phyloP scores from a whole-genome alignment of 495 filamentous ascomycete genomes.

The Lepraria neglecta region DNA sequence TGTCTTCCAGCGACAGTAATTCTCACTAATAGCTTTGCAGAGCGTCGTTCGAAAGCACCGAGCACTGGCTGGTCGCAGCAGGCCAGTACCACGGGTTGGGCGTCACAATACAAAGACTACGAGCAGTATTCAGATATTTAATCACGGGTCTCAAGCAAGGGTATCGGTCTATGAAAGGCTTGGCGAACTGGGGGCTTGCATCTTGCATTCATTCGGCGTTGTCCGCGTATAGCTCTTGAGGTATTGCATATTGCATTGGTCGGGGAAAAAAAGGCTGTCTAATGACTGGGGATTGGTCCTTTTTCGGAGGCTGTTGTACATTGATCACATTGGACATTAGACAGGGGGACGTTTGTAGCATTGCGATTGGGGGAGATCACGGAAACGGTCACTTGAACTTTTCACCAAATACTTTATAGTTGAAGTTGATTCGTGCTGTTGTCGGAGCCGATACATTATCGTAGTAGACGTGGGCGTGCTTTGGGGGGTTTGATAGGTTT shows the following conservation, averaged over 20 bases:
- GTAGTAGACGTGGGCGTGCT: background rate
- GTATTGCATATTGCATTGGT: slow-evolving; percentile 3
- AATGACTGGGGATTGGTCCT: background rate
- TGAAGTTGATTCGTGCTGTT: slow-evolving; percentile 2
- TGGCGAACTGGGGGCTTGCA: background rate
- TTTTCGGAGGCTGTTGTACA: slow-evolving; percentile 6
- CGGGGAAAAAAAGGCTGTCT: background rate
- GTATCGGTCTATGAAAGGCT: background rate
- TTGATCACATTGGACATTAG: background rate
- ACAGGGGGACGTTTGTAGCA: background rate
- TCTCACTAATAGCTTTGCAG: slow-evolving; percentile 25
- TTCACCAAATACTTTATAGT: background rate
- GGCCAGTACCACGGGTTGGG: slow-evolving; percentile 30
- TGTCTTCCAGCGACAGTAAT: background rate
- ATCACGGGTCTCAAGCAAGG: slow-evolving; percentile 9
- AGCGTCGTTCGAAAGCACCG: slow-evolving; percentile 36
- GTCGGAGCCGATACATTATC: too few species aligned
- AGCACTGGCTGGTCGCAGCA: slow-evolving; percentile 34
- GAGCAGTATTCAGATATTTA: slow-evolving; percentile 48
- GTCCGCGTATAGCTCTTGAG: background rate
- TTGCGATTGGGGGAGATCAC: background rate
- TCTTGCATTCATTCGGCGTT: slow-evolving; percentile 7
- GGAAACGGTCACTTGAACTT: background rate
- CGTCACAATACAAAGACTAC: slow-evolving; percentile 37
- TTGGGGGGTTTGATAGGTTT: background rate